A percentile compares a stretch with the other conserved stretches of the same genome.
These are phyloP conservation scores for Perkinsus olseni DNA, from an alignment of 169 alveolate species.

Conservation along the genomic window DNA sequence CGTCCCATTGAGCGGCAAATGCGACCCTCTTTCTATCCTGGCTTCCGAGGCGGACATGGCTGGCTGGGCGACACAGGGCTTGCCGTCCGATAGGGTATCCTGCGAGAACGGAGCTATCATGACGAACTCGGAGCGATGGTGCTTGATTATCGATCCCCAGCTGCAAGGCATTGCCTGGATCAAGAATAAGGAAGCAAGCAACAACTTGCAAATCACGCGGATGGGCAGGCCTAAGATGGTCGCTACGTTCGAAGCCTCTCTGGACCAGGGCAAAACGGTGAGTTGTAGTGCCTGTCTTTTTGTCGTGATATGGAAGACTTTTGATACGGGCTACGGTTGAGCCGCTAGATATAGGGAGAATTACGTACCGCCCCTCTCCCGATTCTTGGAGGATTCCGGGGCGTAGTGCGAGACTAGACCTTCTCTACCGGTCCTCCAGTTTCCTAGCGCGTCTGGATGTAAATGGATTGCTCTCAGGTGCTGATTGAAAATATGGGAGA, in stretches of 20 bases:
- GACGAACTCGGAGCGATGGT: slow-evolving; percentile 85
- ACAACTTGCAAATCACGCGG: slow-evolving; percentile 67
- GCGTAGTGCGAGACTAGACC: too few relatives aligned
- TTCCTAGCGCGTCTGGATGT: too few relatives aligned
- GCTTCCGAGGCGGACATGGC: slow-evolving; percentile 84
- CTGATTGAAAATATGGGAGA: slow-evolving; percentile 88
- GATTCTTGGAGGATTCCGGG: too few relatives aligned
- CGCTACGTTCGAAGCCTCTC: slow-evolving; percentile 62
- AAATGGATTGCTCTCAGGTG: slow-evolving; percentile 22
- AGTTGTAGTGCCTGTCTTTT: neutral
- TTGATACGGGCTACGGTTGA: too few relatives aligned
- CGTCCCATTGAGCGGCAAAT: slow-evolving; percentile 67
- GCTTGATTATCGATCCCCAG: slow-evolving; percentile 92
- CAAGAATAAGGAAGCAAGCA: slow-evolving; percentile 77
- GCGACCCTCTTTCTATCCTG: slow-evolving; percentile 71
- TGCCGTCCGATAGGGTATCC: slow-evolving; percentile 89
- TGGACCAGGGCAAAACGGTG: slow-evolving; percentile 68
- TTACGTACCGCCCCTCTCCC: too few relatives aligned
- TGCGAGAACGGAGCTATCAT: slow-evolving; percentile 87
- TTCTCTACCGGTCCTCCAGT: too few relatives aligned
- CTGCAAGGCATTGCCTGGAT: slow-evolving; percentile 91
- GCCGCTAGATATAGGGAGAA: too few relatives aligned
- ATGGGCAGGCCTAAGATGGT: slow-evolving; percentile 51
- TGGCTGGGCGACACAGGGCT: slow-evolving; percentile 74
- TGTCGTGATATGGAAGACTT: too few relatives aligned